Evolutionary conservation across 306 rosid species (phyloP).

Genomic region (Mimosa bimucronata): DNA sequence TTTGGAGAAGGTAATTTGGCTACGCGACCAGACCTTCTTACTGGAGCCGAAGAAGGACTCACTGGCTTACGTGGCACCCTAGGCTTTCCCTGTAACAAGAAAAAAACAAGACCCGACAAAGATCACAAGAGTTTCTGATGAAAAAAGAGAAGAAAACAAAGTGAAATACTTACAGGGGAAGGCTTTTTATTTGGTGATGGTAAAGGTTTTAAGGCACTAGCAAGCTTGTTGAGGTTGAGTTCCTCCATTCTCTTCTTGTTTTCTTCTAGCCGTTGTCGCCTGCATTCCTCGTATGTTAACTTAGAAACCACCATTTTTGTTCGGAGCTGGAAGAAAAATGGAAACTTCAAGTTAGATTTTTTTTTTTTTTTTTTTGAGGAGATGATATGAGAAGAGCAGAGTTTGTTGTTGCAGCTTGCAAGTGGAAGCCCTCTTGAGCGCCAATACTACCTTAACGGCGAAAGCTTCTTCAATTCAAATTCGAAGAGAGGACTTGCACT

Average conservation of each 20-base stretch:
- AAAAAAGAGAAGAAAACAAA: neutral
- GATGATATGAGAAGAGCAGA: neutral
- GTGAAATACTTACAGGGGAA: neutral
- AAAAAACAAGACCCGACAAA: neutral
- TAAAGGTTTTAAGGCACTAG: neutral
- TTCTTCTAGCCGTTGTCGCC: conserved; percentile 1
- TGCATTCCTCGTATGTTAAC: conserved; percentile 5
- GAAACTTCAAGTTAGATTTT: neutral
- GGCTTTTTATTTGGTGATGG: neutral
- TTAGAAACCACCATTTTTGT: conserved; percentile 13
- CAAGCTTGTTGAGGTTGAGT: conserved; percentile 22
- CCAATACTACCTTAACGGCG: neutral
- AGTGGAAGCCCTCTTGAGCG: neutral
- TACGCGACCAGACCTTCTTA: conserved; percentile 3
- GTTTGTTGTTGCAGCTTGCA: neutral
- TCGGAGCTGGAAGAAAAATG: neutral
- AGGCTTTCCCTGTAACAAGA: neutral
- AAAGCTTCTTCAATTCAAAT: neutral
- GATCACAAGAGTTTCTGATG: neutral
- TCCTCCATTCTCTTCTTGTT: conserved; percentile 27
- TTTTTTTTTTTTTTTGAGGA: neutral
- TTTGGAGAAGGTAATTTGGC: conserved; percentile 11
- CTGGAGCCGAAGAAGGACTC: conserved; percentile 6
- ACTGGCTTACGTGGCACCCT: neutral
- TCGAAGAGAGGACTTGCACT: neutral